Percentiles rank a stretch among this genome's conserved stretches.
Conservation (phyloP, 2,329 filamentous ascomycete species). For the Phialemonium atrogriseum region DNA sequence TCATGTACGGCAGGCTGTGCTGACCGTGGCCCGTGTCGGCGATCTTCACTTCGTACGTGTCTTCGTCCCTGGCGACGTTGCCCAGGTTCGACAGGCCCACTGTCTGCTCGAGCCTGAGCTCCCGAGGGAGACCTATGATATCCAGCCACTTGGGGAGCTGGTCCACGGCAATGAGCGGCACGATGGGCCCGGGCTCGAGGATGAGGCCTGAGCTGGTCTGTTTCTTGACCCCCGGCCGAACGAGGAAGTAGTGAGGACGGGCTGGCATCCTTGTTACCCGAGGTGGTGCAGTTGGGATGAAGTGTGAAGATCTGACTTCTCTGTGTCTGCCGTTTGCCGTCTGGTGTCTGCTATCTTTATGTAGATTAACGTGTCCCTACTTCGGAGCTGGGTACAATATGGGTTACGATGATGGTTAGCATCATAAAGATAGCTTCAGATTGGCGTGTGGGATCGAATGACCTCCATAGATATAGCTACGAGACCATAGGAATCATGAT, state of each 20-base stretch:
- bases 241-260: conserved; percentile 31
- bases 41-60: conserved; percentile 19
- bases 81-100: conserved; percentile 30
- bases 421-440: no score
- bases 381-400: no score
- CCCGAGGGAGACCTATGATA: conserved; percentile 33
- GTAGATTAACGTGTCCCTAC: no score
- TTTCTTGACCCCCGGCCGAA: conserved; percentile 28
- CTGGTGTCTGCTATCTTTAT: no score
- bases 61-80: conserved; percentile 12
- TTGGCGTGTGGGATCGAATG: no score
- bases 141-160: conserved; percentile 39
- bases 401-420: no score
- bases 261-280: no score
- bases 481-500: no score
- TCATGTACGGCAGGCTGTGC: background rate
- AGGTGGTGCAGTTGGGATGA: no score
- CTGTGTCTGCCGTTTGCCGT: no score
- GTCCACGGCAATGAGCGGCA: conserved; percentile 47
- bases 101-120: conserved; percentile 28
- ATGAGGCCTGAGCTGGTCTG: conserved; percentile 16
- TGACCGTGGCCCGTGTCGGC: conserved; percentile 4
- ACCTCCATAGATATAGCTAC: no score
- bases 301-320: no score
- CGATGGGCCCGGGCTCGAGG: conserved; percentile 24